phyloP scores from a whole-genome alignment of 169 alveolate genomes.

The Miamiensis avidus region DNA sequence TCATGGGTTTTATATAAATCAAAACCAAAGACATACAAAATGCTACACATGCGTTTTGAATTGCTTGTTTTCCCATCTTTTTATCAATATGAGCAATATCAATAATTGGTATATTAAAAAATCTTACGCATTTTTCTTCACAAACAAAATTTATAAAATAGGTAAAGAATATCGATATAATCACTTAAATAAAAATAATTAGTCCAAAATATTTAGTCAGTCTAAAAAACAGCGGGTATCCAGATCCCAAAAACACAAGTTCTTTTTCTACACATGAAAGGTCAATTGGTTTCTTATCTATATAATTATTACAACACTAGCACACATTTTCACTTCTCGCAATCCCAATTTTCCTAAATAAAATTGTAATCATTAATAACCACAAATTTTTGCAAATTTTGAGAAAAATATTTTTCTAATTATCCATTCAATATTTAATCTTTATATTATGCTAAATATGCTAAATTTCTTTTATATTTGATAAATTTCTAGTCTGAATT shows the following conservation, averaged over 20 bases:
- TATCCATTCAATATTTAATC: no score
- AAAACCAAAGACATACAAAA: not conserved
- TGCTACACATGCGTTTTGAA: not conserved
- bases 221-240: not conserved
- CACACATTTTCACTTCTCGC: not conserved
- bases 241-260: not conserved
- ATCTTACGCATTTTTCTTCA: not conserved
- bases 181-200: no score
- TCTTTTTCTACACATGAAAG: not conserved
- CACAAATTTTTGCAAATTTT: no score
- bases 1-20: not conserved
- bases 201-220: not conserved
- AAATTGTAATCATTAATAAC: no score
- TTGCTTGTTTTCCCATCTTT: not conserved
- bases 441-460: no score
- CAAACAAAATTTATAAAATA: not conserved
- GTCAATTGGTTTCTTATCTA: not conserved
- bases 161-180: not conserved
- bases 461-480: no score
- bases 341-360: not conserved
- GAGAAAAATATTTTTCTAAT: no score
- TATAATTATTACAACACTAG: not conserved
- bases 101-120: not conserved
- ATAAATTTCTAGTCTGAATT: no score
- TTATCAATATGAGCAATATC: not conserved